A percentile compares a stretch with the other conserved stretches of the same genome.
These are phyloP conservation scores for Simmondsia chinensis DNA, from an alignment of 148 eudicot species.

Conservation along the genomic window DNA sequence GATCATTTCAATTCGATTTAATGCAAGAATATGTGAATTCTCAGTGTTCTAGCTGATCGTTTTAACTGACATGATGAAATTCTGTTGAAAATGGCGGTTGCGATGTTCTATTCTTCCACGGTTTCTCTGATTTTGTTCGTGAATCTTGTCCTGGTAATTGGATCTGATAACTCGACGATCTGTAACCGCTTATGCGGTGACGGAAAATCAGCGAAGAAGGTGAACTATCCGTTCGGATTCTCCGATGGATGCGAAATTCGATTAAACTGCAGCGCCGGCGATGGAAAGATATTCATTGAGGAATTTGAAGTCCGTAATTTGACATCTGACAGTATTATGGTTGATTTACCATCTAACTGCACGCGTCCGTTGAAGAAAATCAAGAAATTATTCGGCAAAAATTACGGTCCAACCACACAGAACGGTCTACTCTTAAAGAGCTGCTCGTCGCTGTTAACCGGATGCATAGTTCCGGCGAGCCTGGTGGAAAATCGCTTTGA, in stretches of 20 bases:
- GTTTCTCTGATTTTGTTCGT: no score
- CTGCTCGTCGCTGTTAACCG: slow-evolving; percentile 18
- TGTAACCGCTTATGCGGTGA: slow-evolving; percentile 34
- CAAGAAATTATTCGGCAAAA: slow-evolving; percentile 8
- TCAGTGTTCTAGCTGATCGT: no score
- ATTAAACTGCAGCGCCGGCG: slow-evolving; percentile 21
- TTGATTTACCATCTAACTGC: slow-evolving; percentile 40
- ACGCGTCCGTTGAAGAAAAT: slow-evolving; percentile 23
- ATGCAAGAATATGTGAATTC: no score
- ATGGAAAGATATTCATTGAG: slow-evolving; percentile 16
- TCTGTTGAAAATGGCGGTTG: no score
- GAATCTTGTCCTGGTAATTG: no score
- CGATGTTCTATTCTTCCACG: no score
- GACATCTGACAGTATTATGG: slow-evolving; percentile 23
- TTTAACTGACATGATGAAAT: no score
- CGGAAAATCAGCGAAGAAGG: background rate
- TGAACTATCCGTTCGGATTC: slow-evolving; percentile 70
- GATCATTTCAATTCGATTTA: no score
- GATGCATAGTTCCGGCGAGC: slow-evolving; percentile 28
- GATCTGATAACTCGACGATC: background rate
- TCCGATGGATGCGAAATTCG: slow-evolving; percentile 37
- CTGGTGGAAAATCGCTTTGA: slow-evolving; percentile 15
- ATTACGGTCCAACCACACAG: slow-evolving; percentile 33
- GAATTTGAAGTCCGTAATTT: slow-evolving; percentile 26
- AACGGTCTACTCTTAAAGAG: slow-evolving; percentile 40